Evolutionary conservation across 805 yeast genomes (phyloP).

Genomic region (Saccharomyces kudriavzevii): DNA sequence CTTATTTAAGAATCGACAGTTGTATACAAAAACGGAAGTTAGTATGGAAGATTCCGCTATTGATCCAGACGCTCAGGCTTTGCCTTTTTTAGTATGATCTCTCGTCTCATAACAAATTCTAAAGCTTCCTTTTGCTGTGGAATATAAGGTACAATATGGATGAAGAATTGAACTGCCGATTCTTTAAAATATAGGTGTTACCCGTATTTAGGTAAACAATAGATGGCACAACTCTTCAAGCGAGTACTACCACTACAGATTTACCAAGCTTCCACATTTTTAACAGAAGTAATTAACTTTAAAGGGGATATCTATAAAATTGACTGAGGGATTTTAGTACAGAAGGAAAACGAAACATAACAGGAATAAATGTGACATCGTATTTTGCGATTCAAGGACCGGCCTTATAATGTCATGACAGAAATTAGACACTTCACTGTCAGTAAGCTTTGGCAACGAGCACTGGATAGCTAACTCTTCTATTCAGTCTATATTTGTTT

Average conservation of each 20-base stretch:
- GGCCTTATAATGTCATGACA: no score
- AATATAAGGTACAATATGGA: neutral
- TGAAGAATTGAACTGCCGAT: neutral
- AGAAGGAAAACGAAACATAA: neutral
- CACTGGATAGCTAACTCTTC: no score
- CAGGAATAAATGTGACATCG: neutral
- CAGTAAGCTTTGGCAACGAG: no score
- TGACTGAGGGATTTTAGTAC: neutral
- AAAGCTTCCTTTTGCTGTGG: neutral
- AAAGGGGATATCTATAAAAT: neutral
- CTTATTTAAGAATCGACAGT: neutral
- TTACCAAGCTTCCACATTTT: neutral
- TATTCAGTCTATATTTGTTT: no score
- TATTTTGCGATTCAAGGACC: no score
- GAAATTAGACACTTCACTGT: no score
- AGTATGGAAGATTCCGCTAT: neutral
- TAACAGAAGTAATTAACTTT: neutral
- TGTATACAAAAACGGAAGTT: neutral
- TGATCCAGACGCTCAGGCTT: neutral
- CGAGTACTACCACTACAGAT: neutral
- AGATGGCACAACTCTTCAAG: neutral
- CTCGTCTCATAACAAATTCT: neutral
- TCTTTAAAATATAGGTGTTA: neutral
- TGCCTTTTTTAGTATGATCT: neutral
- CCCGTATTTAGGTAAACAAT: neutral